Evolutionary conservation across 805 yeast species (phyloP).

Genomic region (Ogataea neopini): DNA sequence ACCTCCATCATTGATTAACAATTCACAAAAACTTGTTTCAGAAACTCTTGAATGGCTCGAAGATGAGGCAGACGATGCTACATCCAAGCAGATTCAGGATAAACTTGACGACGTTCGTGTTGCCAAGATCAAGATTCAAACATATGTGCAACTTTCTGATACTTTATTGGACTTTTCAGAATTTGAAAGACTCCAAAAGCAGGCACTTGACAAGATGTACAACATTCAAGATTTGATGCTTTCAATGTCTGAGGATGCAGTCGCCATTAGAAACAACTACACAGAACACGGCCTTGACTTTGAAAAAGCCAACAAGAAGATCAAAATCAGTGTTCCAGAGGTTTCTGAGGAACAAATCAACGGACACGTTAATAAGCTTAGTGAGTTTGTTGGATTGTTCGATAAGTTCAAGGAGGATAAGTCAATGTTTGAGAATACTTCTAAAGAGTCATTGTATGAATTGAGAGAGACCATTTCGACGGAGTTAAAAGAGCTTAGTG

Average conservation of each 20-base stretch:
- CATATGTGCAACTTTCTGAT: constrained; percentile 42
- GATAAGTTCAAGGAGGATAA: constrained; percentile 30
- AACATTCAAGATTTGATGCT: constrained; percentile 46
- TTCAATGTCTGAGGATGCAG: constrained; percentile 47
- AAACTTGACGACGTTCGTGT: constrained; percentile 35
- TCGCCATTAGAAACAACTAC: constrained; percentile 43
- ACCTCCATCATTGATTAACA: constrained; percentile 41
- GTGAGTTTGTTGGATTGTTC: constrained; percentile 31
- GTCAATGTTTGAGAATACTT: constrained; percentile 15
- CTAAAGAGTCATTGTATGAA: constrained; percentile 28
- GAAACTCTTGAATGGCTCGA: constrained; percentile 78
- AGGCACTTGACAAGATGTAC: constrained; percentile 43
- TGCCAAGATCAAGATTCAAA: constrained; percentile 36
- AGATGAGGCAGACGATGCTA: constrained; percentile 59
- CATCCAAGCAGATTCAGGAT: constrained; percentile 38
- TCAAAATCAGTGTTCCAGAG: constrained; percentile 36
- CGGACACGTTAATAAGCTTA: constrained; percentile 25
- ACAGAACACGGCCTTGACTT: constrained; percentile 50
- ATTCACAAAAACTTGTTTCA: constrained; percentile 39
- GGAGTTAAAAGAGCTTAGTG: constrained; percentile 21
- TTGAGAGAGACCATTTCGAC: constrained; percentile 25
- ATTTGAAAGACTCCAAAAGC: constrained; percentile 44
- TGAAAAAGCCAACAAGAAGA: constrained; percentile 49
- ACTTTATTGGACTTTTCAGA: constrained; percentile 50
- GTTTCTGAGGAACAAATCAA: constrained; percentile 33